These are phyloP conservation scores for Vaccinium macrocarpon DNA, from an alignment of 148 eudicot species.

Conservation along the genomic window DNA sequence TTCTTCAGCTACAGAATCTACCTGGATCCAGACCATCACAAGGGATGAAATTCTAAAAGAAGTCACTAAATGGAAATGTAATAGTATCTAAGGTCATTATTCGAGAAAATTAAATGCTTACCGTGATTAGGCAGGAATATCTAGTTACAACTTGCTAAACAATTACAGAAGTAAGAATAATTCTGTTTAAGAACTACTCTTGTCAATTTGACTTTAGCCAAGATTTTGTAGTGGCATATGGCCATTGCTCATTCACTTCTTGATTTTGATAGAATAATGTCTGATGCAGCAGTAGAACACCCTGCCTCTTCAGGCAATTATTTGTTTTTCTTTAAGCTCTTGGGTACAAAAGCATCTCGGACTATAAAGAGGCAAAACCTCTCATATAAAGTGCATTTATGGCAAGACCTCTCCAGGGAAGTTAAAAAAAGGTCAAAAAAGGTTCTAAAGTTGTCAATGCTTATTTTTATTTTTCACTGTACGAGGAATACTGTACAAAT, in stretches of 20 bases:
- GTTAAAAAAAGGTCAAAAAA: background rate
- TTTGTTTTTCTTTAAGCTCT: background rate
- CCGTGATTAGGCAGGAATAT: background rate
- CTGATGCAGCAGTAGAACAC: background rate
- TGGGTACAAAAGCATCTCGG: background rate
- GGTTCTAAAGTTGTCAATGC: background rate
- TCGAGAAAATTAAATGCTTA: background rate
- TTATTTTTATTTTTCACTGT: background rate
- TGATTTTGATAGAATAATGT: background rate
- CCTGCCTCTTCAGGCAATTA: background rate
- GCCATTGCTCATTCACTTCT: background rate
- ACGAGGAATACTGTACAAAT: background rate
- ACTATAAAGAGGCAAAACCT: background rate
- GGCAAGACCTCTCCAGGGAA: background rate
- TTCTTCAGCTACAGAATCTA: slow-evolving; percentile 87
- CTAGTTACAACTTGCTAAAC: background rate
- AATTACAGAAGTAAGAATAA: background rate
- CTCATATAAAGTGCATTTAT: background rate
- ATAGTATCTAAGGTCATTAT: background rate
- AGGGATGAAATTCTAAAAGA: slow-evolving; percentile 10
- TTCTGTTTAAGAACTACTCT: background rate
- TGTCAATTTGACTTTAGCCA: background rate
- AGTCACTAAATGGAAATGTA: slow-evolving; percentile 1
- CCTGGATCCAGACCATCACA: slow-evolving; percentile 43
- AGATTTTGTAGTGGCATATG: background rate